Base-by-base conservation (phyloP, 345 rosid species). In the Lenwebbia sp. region DNA sequence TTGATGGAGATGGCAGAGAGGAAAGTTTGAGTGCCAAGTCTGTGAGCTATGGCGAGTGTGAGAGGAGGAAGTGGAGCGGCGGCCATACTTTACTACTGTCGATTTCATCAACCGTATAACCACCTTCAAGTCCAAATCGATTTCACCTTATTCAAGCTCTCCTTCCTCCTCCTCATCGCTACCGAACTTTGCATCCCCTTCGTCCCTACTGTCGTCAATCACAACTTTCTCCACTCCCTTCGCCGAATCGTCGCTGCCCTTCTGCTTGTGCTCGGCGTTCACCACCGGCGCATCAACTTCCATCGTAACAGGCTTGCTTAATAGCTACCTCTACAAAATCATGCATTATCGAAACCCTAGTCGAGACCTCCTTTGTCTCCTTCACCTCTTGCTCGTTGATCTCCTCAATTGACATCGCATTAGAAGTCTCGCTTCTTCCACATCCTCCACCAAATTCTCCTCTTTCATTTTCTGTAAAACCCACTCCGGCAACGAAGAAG, bases 131-230 rank as follows among this genome's bases (percentile, higher is more conserved):
- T n/a, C n/a, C n/a, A n/a, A n/a, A n/a, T n/a, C n/a, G n/a, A n/a
- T n/a, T n/a, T n/a, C n/a, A n/a, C n/a, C n/a, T n/a, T n/a, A n/a
- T 88, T 95, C 99, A 87, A 94, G 85, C 89, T 97, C 99, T 26
- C 97, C 98, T 74, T 96, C 98, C 86, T 96, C 99, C 88, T 90
- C 92, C 92, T 95, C 96, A 28, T 60, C 85, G 70, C 82, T 85
- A 17, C 70, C 89, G 47, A 87, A 91, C 8, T 28, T 28, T 5
- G 21, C 90, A 86, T 81, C 85, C 55, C 26, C 52, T 75, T 92
- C 96, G 83, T 92, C 98, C 5, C 88, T 92, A 83, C 91, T 90
- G 53, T 87, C 98, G 81, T 90, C 98, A 89, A 84, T 92, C 91
- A 92, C 88, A 88, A 91, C 94, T 85, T 84, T 88, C 40, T 86